phyloP scores from a whole-genome alignment of 495 filamentous ascomycete genomes.

The Penicillium verhagenii region DNA sequence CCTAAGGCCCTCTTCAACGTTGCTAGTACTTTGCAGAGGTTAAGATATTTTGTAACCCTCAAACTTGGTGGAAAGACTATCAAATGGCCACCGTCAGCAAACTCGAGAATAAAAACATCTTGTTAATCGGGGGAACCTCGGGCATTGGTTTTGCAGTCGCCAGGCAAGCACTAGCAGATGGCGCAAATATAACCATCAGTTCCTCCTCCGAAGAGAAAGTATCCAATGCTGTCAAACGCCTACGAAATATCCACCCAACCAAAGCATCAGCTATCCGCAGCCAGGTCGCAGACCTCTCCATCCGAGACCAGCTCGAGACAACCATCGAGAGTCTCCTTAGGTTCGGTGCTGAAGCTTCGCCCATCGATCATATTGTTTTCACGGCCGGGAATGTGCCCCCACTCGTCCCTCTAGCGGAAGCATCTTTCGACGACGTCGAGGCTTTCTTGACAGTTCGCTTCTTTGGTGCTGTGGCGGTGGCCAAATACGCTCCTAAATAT shows the following conservation, averaged over 20 bases:
- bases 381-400: slow-evolving; percentile 54
- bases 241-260: slow-evolving; percentile 34
- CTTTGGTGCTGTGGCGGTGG: slow-evolving; percentile 51
- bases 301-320: slow-evolving; percentile 37
- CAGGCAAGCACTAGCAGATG: slow-evolving; percentile 46
- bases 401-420: slow-evolving; percentile 32
- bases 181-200: slow-evolving; percentile 52
- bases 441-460: slow-evolving; percentile 48
- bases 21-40: too few relatives aligned
- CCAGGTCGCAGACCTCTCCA: slow-evolving; percentile 51
- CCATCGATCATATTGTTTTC: slow-evolving; percentile 61
- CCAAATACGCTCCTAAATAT: slow-evolving; percentile 47
- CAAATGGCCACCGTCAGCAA: slow-evolving; percentile 14
- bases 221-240: slow-evolving; percentile 32
- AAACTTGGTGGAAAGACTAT: too few relatives aligned
- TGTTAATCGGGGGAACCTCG: slow-evolving; percentile 54
- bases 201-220: slow-evolving; percentile 49
- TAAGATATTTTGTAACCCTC: too few relatives aligned
- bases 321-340: slow-evolving; percentile 48
- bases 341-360: slow-evolving; percentile 20
- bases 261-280: slow-evolving; percentile 30
- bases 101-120: slow-evolving; percentile 35
- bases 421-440: slow-evolving; percentile 38
- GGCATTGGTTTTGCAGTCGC: slow-evolving; percentile 60
- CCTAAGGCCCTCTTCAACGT: too few relatives aligned